These are phyloP conservation scores for Deinandra increscens DNA, from an alignment of 129 eudicot species.

Conservation along the genomic window DNA sequence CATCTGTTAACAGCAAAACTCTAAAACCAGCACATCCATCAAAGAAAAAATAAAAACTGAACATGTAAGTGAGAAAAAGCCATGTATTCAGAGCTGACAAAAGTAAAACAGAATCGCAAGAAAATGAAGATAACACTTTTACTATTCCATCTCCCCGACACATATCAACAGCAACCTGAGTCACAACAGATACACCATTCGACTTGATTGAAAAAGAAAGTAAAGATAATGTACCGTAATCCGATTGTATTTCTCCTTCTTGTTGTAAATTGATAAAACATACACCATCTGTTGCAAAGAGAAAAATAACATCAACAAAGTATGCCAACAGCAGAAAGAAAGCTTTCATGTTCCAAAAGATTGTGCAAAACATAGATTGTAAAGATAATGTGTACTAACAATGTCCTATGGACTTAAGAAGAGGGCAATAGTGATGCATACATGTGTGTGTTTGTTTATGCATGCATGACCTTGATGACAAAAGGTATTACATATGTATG, in stretches of 20 bases:
- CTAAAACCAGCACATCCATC: neutral
- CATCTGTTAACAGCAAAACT: neutral
- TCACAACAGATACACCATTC: neutral
- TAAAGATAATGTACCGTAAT: constrained; percentile 60
- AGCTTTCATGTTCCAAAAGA: constrained; percentile 16
- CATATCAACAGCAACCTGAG: neutral
- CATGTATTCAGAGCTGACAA: neutral
- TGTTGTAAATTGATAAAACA: constrained; percentile 79
- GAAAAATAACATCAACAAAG: constrained; percentile 14
- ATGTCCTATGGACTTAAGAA: constrained; percentile 4
- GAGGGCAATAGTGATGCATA: neutral
- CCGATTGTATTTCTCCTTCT: constrained; percentile 76
- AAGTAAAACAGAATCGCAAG: neutral
- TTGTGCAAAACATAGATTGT: constrained; percentile 13
- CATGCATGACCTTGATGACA: constrained; percentile 18
- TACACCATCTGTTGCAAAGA: constrained; percentile 70
- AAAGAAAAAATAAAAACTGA: neutral
- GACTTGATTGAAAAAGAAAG: neutral
- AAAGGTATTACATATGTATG: neutral
- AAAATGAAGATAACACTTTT: neutral
- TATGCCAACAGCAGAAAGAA: constrained; percentile 3
- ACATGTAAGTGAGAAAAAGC: neutral
- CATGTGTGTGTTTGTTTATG: constrained; percentile 13
- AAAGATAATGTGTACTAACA: constrained; percentile 5
- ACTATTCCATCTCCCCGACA: neutral